Evolutionary conservation across 192 early-diverging fungal genomes (phyloP), one percentile per base, ranked within the genome.

Genomic region (Coemansia sp.): DNA sequence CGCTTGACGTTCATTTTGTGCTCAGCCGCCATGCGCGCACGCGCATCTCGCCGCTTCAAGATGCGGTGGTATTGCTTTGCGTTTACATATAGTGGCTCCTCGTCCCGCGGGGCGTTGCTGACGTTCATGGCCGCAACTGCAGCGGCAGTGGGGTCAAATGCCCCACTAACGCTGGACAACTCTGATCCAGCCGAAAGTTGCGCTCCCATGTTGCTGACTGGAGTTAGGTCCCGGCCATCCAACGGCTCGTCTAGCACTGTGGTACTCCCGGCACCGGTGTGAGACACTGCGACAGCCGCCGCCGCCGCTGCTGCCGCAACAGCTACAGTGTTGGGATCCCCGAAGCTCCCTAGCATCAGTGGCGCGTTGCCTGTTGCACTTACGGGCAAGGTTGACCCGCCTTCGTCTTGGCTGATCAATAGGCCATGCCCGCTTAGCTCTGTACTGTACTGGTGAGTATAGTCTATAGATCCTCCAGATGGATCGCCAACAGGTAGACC

Each of bases 11-110:
- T 77, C 59, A 88, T 75, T 63, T 90, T 89, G 74, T 95, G 92
- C 81, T 91, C 70, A 38, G 94, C 96, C 55, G 94, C 92, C 67
- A 93, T 74, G 55, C 89, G 89, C 22, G 93, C 92, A 29, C 97
- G 85, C 20, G 97, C 96, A 61, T 96, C 95, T 66, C 98, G 85
- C 36, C 98, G 89, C 77, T 95, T 95, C 51, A 99, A 78, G 75
- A 99, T 99, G 43, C 98, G 91, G 74, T 97, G 94, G 80, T 96
- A 99, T 80, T 99, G 98, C 82, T 97, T 98, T 29, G 96, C 95
- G 77, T 99, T 99, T 24, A 99, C 98, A 78, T 96, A 98, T 40
- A 98, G 85, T 10, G 96, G 96, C 44, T 96, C 93, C 62, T 96
- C 94, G 59, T 94, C 91, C 33, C 80, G 72, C 36, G 78, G 78